Base-by-base conservation (phyloP, 176 grass and related monocot genomes). In the Chloris gayana region DNA sequence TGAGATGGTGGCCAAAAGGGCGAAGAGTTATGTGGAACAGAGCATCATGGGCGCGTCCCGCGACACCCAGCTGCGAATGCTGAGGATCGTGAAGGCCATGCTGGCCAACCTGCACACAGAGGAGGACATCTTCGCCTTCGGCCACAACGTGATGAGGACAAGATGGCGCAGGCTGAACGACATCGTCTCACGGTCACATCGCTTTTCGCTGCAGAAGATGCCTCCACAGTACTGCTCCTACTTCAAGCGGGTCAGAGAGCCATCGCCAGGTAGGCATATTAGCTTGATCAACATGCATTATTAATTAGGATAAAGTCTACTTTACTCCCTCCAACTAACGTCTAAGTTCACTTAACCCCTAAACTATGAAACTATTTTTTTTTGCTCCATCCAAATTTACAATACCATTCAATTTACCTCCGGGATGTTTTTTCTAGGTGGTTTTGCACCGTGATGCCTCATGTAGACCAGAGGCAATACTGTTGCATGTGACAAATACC, bases 91-190 rank as follows among this genome's bases (percentile, higher is more conserved):
- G 2, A 94, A 87, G 77, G 77, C 54, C n/a, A 88, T 94, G 6
- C 25, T 97, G 73, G 73, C 77, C 14, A 83, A 90, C 70, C 85
- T 90, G 47, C 72, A 37, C 65, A 18, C 65, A 64, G 3, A 83
- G 62, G 89, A 80, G 0, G 94, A 90, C 79, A 94, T 97, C 45
- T 94, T 97, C 49, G 35, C 77, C 59, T 97, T 94, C 74, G 91
- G 94, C 14, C 75, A 84, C 37, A 73, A 61, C 57, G 83, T 84
- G 44, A 82, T 92, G 72, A 56, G 18, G 0, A 38, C 49, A 73
- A 79, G 81, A 58, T 97, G 94, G 91, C 83, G 57, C 50, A 86
- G 64, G 75, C 89, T 94, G 22, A 82, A 66, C 24, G 64, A 73
- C 66, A 75, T 87, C 21, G 46, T 90, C 33, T 88, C 88, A 19